Percentiles rank a stretch among this genome's conserved stretches.
These are phyloP conservation scores for Cocos nucifera DNA, from an alignment of 176 grass and related monocot genomes.

Conservation along the genomic window DNA sequence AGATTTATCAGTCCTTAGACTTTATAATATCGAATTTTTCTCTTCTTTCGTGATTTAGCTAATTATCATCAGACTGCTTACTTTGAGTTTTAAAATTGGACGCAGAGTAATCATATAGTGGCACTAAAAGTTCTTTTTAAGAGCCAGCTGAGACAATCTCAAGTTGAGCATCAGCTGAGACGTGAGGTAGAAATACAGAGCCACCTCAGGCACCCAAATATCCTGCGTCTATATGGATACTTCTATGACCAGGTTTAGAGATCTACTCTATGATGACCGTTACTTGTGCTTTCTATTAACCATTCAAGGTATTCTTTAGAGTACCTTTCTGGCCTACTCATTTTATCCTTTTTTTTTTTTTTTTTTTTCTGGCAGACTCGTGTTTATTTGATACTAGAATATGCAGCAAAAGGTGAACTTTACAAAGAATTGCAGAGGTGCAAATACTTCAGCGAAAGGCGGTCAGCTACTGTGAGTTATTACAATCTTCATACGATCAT, in stretches of 20 bases:
- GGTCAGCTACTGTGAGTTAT: constrained; percentile 70
- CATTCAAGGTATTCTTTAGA: no score
- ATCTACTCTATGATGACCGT: no score
- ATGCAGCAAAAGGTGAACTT: constrained; percentile 85
- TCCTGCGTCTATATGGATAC: constrained; percentile 81
- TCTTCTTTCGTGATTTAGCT: no score
- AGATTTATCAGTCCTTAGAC: no score
- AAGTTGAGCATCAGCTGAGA: constrained; percentile 77
- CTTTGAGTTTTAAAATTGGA: not conserved
- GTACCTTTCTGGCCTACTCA: not conserved
- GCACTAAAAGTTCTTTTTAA: constrained; percentile 97
- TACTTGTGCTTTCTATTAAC: no score
- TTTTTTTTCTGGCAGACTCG: constrained; percentile 36
- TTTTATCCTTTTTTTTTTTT: constrained; percentile 7
- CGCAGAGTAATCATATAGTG: constrained; percentile 77
- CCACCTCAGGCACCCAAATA: constrained; percentile 71
- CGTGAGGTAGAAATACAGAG: constrained; percentile 93
- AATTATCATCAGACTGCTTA: no score
- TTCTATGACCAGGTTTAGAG: constrained; percentile 80
- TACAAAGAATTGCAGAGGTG: constrained; percentile 91
- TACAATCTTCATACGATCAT: not conserved
- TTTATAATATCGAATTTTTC: no score
- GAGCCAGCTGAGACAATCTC: constrained; percentile 82
- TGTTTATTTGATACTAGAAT: constrained; percentile 88
- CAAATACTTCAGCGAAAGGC: constrained; percentile 71